These are phyloP conservation scores for Dioszegia hungarica DNA, from an alignment of 768 basidiomycete species.

Conservation along the genomic window DNA sequence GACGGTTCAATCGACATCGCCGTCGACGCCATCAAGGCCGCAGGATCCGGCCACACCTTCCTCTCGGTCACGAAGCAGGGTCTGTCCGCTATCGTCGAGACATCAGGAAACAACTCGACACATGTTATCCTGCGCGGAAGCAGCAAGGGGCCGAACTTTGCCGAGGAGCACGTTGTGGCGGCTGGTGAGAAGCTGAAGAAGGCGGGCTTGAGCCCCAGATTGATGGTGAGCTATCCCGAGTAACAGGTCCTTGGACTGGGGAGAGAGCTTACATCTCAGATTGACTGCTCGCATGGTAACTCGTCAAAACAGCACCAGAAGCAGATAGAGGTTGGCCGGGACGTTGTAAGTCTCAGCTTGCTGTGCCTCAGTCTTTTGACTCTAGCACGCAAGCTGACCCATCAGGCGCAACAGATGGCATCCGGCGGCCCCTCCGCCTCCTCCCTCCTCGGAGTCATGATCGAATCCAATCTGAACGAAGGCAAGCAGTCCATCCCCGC, in stretches of 20 bases:
- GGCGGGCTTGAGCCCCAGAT: constrained; percentile 67
- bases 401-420: constrained; percentile 60
- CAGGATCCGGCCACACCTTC: constrained; percentile 87
- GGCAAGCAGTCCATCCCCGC: constrained; percentile 84
- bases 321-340: constrained; percentile 60
- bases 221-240: constrained; percentile 68
- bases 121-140: constrained; percentile 94
- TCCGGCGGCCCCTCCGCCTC: constrained; percentile 54
- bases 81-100: constrained; percentile 67
- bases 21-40: constrained; percentile 90
- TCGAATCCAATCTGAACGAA: constrained; percentile 88
- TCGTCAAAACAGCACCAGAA: constrained; percentile 91
- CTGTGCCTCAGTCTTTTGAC: too few relatives aligned
- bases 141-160: constrained; percentile 81
- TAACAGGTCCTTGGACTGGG: background rate
- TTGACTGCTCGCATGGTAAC: constrained; percentile 71
- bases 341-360: constrained; percentile 13
- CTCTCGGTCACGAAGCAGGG: constrained; percentile 96
- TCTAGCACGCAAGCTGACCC: constrained; percentile 59
- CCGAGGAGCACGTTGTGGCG: constrained; percentile 70
- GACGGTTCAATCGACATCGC: constrained; percentile 89
- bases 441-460: constrained; percentile 90
- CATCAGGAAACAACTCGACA: constrained; percentile 81
- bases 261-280: constrained; percentile 15
- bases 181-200: constrained; percentile 70